Base-by-base conservation (phyloP, 805 yeast genomes). In the Suhomyces prunicola region DNA sequence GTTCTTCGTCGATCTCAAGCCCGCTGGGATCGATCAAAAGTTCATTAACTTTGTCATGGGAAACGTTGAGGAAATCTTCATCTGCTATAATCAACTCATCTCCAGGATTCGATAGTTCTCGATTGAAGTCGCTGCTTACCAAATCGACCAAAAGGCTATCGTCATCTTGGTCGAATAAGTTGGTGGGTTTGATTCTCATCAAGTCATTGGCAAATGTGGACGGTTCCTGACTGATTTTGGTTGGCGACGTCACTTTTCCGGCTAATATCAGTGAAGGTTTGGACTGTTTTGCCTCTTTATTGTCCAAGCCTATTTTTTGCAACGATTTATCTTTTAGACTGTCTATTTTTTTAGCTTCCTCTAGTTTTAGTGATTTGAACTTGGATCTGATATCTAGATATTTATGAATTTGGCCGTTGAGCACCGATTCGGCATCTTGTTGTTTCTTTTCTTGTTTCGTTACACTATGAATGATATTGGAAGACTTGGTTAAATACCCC, bases 401-500 rank as follows among this genome's bases (percentile, higher is more conserved):
- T 47, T 65, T 62, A 23, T 53, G 48, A 46, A 66, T 60, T 48
- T 65, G 67, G 9, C 44, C 31, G 44, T 53, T 52, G 19, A 53
- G 33, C 44, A 59, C 50, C 48, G 50, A 36, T 39, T 57, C 54
- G 46, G 55, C 17, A 46, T 60, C 52, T 46, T 54, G 35, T 47
- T 58, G 53, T 44, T 58, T 47, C 39, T 53, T 40, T 6, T 44
- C 48, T 52, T 62, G 62, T 55, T 74, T 74, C 15, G 76, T 72
- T 7, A 69, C 79, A 50, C 74, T 64, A 51, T 72, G 72, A 42
- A 75, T 70, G 31, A 75, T 64, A 48, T 66, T 71, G 39, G 74
- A 63, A 35, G 70, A 69, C 50, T 71, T 74, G 36, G 71, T 68
- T 29, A 72, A 55, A 57, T 74, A 75, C 12, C 68, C 69, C 46